Percentiles rank a stretch among this genome's conserved stretches.
Evolutionary conservation across 2,329 filamentous ascomycete genomes (phyloP).

Genomic region (Phialophora verrucosa): DNA sequence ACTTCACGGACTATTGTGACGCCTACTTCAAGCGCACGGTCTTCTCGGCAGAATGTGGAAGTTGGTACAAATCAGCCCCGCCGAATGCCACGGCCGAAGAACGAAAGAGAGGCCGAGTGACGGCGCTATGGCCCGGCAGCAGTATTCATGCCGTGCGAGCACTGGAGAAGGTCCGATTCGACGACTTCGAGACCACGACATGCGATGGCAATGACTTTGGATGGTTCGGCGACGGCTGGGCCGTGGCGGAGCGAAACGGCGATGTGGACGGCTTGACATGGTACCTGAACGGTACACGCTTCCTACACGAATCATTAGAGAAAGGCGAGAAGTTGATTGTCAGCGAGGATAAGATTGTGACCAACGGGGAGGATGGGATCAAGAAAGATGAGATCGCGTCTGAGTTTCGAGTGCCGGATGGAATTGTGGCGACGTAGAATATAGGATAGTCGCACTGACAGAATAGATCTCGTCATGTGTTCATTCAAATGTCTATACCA

Average conservation of each 20-base stretch:
- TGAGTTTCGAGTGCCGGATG: slow-evolving; percentile 29
- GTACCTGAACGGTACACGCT: slow-evolving; percentile 37
- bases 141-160: slow-evolving; percentile 46
- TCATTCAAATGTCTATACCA: background rate
- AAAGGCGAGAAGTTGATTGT: slow-evolving; percentile 26
- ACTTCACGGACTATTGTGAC: slow-evolving; percentile 56
- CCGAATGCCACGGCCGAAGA: slow-evolving; percentile 41
- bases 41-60: slow-evolving; percentile 50
- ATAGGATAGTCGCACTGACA: background rate
- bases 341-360: slow-evolving; percentile 26
- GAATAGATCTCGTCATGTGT: background rate
- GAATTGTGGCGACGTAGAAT: slow-evolving; percentile 27
- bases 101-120: slow-evolving; percentile 47
- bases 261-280: slow-evolving; percentile 36
- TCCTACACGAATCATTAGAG: slow-evolving; percentile 30
- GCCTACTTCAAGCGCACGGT: slow-evolving; percentile 52
- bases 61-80: slow-evolving; percentile 57
- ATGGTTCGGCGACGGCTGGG: slow-evolving; percentile 58
- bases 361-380: slow-evolving; percentile 16
- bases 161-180: slow-evolving; percentile 49
- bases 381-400: slow-evolving; percentile 23
- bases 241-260: slow-evolving; percentile 37
- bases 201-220: slow-evolving; percentile 52
- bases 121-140: slow-evolving; percentile 53
- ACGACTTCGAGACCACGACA: slow-evolving; percentile 56